Percentiles rank a stretch among this genome's conserved stretches.
Conservation (phyloP, 2,329 filamentous ascomycete genomes). For the Coniochaeta ligniaria region DNA sequence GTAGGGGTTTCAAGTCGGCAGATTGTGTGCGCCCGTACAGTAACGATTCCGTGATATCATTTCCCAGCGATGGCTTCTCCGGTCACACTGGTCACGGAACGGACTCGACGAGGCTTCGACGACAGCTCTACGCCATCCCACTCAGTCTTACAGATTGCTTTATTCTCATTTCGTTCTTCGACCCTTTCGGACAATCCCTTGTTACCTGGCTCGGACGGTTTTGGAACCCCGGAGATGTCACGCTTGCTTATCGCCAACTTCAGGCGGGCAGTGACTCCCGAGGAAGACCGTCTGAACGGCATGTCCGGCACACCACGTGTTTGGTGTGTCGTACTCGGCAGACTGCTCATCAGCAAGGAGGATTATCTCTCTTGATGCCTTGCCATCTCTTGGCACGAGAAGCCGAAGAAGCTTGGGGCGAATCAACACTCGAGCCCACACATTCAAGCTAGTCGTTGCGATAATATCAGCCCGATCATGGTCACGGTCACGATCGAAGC, state of each 20-base stretch:
- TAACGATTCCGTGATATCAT: background rate
- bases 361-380: background rate
- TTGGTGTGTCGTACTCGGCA: slow-evolving; percentile 18
- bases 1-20: slow-evolving; percentile 6
- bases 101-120: background rate
- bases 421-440: slow-evolving; percentile 7
- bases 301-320: slow-evolving; percentile 24
- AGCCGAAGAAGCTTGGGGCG: background rate
- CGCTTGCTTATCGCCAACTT: background rate
- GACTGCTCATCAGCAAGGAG: background rate
- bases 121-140: background rate
- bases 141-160: slow-evolving; percentile 14
- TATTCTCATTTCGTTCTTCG: slow-evolving; percentile 17
- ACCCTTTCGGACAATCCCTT: slow-evolving; percentile 2
- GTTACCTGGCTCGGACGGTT: slow-evolving; percentile 15
- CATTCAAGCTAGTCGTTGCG: slow-evolving; percentile 20
- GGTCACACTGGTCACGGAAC: background rate
- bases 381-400: background rate
- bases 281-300: slow-evolving; percentile 27
- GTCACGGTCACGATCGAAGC: background rate
- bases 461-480: slow-evolving; percentile 7
- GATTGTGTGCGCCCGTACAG: background rate
- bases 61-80: background rate
- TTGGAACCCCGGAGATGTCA: background rate
- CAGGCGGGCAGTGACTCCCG: background rate